These are phyloP conservation scores for Xylona heveae DNA, from an alignment of 495 filamentous ascomycete species.

Conservation along the genomic window DNA sequence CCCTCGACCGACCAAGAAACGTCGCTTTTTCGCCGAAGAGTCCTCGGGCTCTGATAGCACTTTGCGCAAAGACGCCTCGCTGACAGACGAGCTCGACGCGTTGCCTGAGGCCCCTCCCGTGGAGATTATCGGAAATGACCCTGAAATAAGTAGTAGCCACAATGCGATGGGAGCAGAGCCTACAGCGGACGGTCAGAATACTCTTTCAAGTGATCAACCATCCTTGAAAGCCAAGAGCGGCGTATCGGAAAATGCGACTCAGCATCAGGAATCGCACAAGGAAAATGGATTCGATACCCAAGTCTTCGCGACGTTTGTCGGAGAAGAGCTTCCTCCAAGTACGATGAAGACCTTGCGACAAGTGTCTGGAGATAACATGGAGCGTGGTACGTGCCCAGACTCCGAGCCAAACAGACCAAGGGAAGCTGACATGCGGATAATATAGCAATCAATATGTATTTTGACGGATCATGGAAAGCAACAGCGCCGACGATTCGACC, in stretches of 20 bases:
- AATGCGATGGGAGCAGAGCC: not conserved
- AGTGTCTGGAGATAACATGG: conserved; percentile 18
- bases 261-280: not conserved
- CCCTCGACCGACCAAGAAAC: conserved; percentile 53
- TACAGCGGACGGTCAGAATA: not conserved
- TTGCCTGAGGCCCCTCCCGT: conserved; percentile 1
- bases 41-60: conserved; percentile 8
- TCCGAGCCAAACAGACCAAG: not conserved
- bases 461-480: conserved; percentile 76
- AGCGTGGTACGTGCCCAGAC: conserved; percentile 14
- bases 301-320: conserved; percentile 11
- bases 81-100: conserved; percentile 7
- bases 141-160: conserved; percentile 4
- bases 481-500: not conserved
- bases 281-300: conserved; percentile 8
- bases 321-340: conserved; percentile 10
- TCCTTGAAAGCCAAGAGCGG: not conserved
- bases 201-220: conserved; percentile 2
- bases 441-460: conserved; percentile 46
- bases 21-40: conserved; percentile 57
- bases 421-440: not conserved
- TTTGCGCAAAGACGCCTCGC: conserved; percentile 6
- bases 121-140: not conserved
- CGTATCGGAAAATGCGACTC: conserved; percentile 5
- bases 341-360: conserved; percentile 14